phyloP scores from a whole-genome alignment of 352 stramenopile genomes.

The Globisporangium sylvaticum region DNA sequence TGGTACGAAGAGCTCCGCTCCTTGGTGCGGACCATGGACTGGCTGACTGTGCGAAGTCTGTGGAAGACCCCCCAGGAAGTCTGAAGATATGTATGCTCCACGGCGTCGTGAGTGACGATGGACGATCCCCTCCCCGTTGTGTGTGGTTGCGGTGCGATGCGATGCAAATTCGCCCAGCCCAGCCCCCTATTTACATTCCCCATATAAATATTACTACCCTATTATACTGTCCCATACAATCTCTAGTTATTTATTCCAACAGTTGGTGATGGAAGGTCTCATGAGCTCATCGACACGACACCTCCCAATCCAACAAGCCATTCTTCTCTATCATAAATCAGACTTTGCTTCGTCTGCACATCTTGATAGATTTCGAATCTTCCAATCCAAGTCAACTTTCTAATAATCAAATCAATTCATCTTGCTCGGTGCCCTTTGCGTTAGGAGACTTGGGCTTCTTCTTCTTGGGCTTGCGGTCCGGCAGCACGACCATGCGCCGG shows the following conservation, averaged over 20 bases:
- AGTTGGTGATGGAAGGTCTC: not conserved
- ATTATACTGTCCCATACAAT: slow-evolving; percentile 28
- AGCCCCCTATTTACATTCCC: slow-evolving; percentile 74
- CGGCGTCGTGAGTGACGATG: slow-evolving; percentile 4
- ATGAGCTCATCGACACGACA: not conserved
- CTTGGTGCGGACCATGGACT: too few relatives aligned
- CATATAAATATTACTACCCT: slow-evolving; percentile 79
- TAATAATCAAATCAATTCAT: slow-evolving; percentile 21
- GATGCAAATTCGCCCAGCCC: slow-evolving; percentile 29
- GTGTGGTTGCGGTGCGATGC: slow-evolving; percentile 27
- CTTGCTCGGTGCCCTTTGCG: slow-evolving; percentile 57
- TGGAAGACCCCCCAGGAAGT: not conserved
- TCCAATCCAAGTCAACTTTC: not conserved
- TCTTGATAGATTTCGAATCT: not conserved
- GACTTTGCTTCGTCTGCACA: not conserved
- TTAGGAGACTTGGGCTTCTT: slow-evolving; percentile 64
- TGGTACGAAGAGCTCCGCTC: not conserved
- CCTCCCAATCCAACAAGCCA: not conserved
- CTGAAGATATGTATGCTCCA: slow-evolving; percentile 7
- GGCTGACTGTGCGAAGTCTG: not conserved
- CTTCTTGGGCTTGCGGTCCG: slow-evolving; percentile 71
- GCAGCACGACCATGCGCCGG: slow-evolving; percentile 53
- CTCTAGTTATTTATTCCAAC: slow-evolving; percentile 26
- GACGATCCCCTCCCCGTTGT: slow-evolving; percentile 21
- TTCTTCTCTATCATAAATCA: not conserved